phyloP scores from a whole-genome alignment of 257 asterid genomes.

The Apocynum venetum region DNA sequence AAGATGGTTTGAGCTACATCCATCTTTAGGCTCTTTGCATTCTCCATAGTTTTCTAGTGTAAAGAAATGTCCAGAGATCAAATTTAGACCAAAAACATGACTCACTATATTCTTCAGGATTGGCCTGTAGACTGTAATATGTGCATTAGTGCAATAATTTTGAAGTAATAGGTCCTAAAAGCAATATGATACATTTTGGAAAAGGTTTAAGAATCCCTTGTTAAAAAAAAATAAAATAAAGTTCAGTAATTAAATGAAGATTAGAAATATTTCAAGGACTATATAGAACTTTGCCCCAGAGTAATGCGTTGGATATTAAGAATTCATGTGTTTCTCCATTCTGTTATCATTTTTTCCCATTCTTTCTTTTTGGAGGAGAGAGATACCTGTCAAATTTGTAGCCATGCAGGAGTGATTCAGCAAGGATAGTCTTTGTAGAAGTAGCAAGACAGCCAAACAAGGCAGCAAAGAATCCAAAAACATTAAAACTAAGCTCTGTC shows the following conservation, averaged over 20 bases:
- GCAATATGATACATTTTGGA: not conserved
- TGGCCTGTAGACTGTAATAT: not conserved
- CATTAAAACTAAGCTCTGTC: constrained; percentile 47
- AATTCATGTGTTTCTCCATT: not conserved
- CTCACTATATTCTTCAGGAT: not conserved
- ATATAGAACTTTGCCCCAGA: not conserved
- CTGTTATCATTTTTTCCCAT: not conserved
- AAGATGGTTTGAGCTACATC: not conserved
- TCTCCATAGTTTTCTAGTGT: not conserved
- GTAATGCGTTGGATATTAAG: not conserved
- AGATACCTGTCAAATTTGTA: constrained; percentile 46
- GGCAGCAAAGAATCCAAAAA: constrained; percentile 45
- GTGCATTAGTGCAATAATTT: not conserved
- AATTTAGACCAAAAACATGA: not conserved
- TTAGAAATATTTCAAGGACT: not conserved
- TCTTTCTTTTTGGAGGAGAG: not conserved
- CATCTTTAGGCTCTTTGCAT: not conserved
- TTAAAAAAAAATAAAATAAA: not conserved
- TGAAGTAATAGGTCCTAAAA: not conserved
- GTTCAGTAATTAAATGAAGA: not conserved
- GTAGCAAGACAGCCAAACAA: constrained; percentile 53
- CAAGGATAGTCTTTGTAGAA: constrained; percentile 49
- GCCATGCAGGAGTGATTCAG: constrained; percentile 48
- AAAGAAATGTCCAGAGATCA: not conserved
- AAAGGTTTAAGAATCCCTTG: not conserved